Evolutionary conservation across 1,139 yeast genomes (phyloP), one percentile per base, ranked within the genome.

Genomic region (Hemisphaericaspora lyxosophila): DNA sequence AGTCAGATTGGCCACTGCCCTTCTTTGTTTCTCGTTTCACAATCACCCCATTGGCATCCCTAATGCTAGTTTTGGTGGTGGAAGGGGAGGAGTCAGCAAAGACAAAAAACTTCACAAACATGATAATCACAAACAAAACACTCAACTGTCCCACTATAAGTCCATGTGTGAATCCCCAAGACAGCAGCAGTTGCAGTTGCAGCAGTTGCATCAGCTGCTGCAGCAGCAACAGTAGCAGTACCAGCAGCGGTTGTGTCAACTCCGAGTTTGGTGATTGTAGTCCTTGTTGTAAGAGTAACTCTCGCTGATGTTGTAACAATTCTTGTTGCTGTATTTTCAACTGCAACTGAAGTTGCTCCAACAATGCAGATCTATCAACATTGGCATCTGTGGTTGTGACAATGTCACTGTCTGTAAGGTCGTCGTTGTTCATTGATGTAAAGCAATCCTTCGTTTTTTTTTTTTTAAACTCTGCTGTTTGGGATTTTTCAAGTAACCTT

Each of bases 41-140:
- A 13, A 71, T 57, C 12, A 70, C 67, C 0, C 70, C 69, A n/a
- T 65, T 50, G 2, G 61, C 60, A 45, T 67, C 73, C 14, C 39
- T 33, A 23, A 53, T 59, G 28, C 57, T 57, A 27, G 57, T 44
- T 20, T 54, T 59, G 26, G 61, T 52, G 28, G 74, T 48, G 52
- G 72, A 52, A 7, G 70, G 59, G 20, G 65, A 44, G 49, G 75
- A 38, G 45, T 89, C 97, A 27, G 95, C 87, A 60, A 92, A 92
- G 1, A 92, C 84, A 54, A 92, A 92, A 61, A 88, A 90, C 57
- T 86, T 82, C 43, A 90, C 81, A 55, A 89, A 86, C 27, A 87
- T 71, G 5, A 80, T 75, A 32, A 89, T 65, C n/a, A 88, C 76
- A 0, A 88, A 51, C 18, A 90, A 74, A 6, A 90, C 95, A 49